Evolutionary conservation across 208 protist species (phyloP), one percentile per base, ranked within the genome.

Genomic region (Trypanosoma caninum): DNA sequence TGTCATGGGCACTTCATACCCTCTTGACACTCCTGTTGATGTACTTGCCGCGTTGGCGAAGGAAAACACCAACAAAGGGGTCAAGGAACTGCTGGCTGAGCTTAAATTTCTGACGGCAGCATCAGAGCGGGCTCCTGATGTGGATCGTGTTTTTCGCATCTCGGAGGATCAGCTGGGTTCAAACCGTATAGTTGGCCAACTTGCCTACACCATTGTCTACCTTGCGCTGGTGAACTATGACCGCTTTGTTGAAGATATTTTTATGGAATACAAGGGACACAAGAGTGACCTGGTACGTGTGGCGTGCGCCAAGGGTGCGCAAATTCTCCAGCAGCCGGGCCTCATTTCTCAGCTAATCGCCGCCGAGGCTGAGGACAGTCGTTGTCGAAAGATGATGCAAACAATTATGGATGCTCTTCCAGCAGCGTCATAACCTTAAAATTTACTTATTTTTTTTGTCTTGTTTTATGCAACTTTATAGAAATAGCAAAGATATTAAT

Each of bases 161-260:
- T 84, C 83, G 18, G 81, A 91, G 59, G 79, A 91, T 38, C 76
- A 90, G 58, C 76, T 92, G 31, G 89, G 86, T 62, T 62, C 82
- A 10, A 93, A 93, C 67, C 78, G 87, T 37, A 85, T 93, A 58
- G 62, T 93, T 61, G 89, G 89, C 3, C 84, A 93, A 65, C 72
- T 95, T 8, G 89, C 89, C 40, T 92, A 95, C 76, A 93, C 82
- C 0, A 95, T 95, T 54, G 72, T 95, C 28, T 93, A 95, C 47
- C 70, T 95, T 42, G 89, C 89, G 0, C 72, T 95, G 25, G 65
- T 91, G 20, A 87, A 81, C 66, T 85, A 91, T 58, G 44, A 63
- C 3, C 72, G 72, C 2, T 95, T 92, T 37, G 76, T 77, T n/a
- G 80, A 91, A 54, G 83, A 95, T 42, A 73, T 95, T 11, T 93